Conservation (phyloP, 129 eudicot genomes). For the Lactuca sativa region DNA sequence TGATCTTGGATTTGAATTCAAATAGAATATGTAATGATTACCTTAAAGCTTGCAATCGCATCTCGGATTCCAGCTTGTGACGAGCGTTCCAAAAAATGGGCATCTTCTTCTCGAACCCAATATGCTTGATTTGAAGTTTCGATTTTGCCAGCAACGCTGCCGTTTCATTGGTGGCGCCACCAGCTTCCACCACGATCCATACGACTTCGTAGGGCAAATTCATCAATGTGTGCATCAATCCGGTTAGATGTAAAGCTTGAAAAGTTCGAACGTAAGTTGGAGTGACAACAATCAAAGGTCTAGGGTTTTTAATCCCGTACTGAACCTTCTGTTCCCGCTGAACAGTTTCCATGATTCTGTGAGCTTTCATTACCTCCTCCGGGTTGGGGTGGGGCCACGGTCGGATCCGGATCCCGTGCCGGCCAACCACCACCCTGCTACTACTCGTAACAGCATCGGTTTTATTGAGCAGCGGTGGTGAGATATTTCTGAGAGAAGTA, state of each 20-base stretch:
- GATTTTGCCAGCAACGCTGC: constrained; percentile 51
- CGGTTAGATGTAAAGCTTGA: constrained; percentile 77
- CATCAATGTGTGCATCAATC: constrained; percentile 82
- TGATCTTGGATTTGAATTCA: constrained; percentile 4
- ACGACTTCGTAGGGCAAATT: constrained; percentile 58
- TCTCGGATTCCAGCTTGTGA: constrained; percentile 53
- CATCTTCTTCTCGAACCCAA: constrained; percentile 66
- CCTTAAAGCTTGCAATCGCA: constrained; percentile 74
- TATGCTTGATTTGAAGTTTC: constrained; percentile 42
- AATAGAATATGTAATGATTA: constrained; percentile 17
- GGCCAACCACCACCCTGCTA: constrained; percentile 77
- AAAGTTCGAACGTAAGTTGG: constrained; percentile 85
- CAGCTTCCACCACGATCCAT: constrained; percentile 50
- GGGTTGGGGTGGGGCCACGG: constrained; percentile 96
- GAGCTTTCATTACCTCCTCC: constrained; percentile 74
- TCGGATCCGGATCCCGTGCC: constrained; percentile 77
- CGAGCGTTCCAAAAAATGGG: constrained; percentile 71
- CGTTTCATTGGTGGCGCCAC: constrained; percentile 69
- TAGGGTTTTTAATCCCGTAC: constrained; percentile 69
- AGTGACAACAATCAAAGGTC: constrained; percentile 61
- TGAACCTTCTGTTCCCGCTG: constrained; percentile 73
- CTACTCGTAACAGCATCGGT: constrained; percentile 14
- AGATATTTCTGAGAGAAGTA: background rate
- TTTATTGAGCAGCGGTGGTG: background rate
- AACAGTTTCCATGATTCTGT: constrained; percentile 61